Conservation (phyloP, 1,284 basidiomycete species). For the Heterobasidion occidentale region DNA sequence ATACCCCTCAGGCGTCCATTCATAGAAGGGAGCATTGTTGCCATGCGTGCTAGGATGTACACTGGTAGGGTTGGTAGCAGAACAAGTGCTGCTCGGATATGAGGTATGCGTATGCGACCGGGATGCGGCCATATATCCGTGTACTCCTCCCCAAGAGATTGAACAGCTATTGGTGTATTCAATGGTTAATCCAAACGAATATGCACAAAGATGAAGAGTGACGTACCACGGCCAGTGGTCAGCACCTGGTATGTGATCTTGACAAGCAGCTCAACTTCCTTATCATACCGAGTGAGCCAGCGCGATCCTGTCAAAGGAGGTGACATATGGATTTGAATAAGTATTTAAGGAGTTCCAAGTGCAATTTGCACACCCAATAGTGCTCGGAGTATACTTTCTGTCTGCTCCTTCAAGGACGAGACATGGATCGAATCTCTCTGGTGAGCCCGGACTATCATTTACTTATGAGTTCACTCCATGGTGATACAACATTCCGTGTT, state of each 20-base stretch:
- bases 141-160: constrained; percentile 89
- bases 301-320: constrained; percentile 56
- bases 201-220: background rate
- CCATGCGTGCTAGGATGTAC: constrained; percentile 50
- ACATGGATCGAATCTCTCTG: constrained; percentile 82
- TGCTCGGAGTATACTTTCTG: constrained; percentile 67
- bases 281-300: constrained; percentile 78
- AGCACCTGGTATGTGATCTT: constrained; percentile 71
- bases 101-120: constrained; percentile 31
- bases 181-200: background rate
- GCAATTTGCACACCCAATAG: constrained; percentile 55
- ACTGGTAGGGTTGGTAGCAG: constrained; percentile 59
- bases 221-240: constrained; percentile 67
- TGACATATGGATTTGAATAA: constrained; percentile 3
- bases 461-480: constrained; percentile 6
- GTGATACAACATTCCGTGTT: background rate
- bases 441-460: constrained; percentile 66
- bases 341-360: background rate
- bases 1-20: constrained; percentile 25
- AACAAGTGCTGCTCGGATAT: constrained; percentile 46
- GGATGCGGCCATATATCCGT: constrained; percentile 79
- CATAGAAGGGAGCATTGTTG: constrained; percentile 24
- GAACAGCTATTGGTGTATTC: constrained; percentile 40
- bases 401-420: constrained; percentile 65
- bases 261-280: constrained; percentile 67